These are phyloP conservation scores for Exobasidium cylindrosporum DNA, from an alignment of 1,284 basidiomycete genomes.

Conservation along the genomic window DNA sequence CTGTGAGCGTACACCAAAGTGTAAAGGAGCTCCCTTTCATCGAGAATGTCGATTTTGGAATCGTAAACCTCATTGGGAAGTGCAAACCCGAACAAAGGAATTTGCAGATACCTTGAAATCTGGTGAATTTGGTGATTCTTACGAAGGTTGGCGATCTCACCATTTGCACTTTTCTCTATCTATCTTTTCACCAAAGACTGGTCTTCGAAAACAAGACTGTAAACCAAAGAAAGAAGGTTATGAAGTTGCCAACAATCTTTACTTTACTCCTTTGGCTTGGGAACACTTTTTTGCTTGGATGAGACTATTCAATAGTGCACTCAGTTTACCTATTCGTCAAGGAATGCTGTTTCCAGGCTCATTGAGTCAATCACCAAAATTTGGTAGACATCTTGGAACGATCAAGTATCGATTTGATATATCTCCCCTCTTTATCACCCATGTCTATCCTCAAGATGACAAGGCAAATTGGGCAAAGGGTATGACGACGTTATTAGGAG, in stretches of 20 bases:
- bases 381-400: constrained; percentile 82
- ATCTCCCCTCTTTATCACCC: constrained; percentile 76
- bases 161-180: constrained; percentile 92
- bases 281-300: constrained; percentile 93
- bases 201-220: background rate
- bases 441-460: constrained; percentile 79
- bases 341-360: constrained; percentile 74
- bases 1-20: constrained; percentile 62
- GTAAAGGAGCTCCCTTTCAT: constrained; percentile 67
- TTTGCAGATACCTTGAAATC: constrained; percentile 55
- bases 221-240: background rate
- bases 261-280: constrained; percentile 82
- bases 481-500: constrained; percentile 73
- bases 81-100: constrained; percentile 64
- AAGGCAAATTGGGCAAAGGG: constrained; percentile 74
- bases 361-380: constrained; percentile 77
- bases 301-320: constrained; percentile 73
- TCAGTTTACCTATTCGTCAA: constrained; percentile 82
- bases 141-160: constrained; percentile 83
- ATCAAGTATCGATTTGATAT: constrained; percentile 86
- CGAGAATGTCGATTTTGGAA: constrained; percentile 76
- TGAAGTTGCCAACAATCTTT: constrained; percentile 66
- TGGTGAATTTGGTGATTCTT: constrained; percentile 66
- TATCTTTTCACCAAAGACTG: constrained; percentile 62
- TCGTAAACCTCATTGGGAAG: constrained; percentile 78